These are phyloP conservation scores for Salix viminalis DNA, from an alignment of 345 rosid species.

Conservation along the genomic window DNA sequence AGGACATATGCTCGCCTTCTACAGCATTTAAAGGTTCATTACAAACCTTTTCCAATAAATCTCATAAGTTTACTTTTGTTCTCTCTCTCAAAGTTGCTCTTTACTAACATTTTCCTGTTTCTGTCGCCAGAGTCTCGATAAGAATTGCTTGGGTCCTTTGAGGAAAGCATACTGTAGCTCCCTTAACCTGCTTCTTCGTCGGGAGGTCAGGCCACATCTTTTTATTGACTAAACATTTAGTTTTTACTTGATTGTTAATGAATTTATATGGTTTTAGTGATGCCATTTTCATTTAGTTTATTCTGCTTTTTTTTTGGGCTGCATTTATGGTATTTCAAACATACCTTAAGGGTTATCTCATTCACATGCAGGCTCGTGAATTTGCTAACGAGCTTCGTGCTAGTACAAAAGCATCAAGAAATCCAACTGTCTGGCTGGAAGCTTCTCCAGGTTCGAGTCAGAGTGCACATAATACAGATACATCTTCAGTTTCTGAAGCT, in stretches of 20 bases:
- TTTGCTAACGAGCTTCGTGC: constrained; percentile 99
- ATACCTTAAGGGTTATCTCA: constrained; percentile 2
- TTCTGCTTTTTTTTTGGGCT: neutral
- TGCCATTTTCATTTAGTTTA: neutral
- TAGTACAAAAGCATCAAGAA: constrained; percentile 91
- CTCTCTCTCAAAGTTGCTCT: neutral
- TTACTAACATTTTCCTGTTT: constrained; percentile 19
- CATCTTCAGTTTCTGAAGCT: constrained; percentile 92
- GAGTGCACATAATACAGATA: constrained; percentile 58
- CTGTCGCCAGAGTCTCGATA: constrained; percentile 73
- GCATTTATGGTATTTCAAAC: neutral
- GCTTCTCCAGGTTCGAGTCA: constrained; percentile 80
- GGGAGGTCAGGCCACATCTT: constrained; percentile 63
- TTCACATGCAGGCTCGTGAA: constrained; percentile 82
- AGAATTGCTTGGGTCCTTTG: constrained; percentile 76
- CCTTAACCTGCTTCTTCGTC: constrained; percentile 93
- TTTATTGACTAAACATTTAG: neutral
- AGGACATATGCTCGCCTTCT: constrained; percentile 98
- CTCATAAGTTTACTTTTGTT: constrained; percentile 8
- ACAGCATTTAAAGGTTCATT: constrained; percentile 83
- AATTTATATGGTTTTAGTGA: neutral
- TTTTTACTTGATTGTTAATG: neutral
- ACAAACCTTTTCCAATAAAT: constrained; percentile 2
- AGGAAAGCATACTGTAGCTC: constrained; percentile 98
- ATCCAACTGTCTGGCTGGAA: constrained; percentile 96